A percentile compares a stretch with the other conserved stretches of the same genome.
phyloP scores from a whole-genome alignment of 495 filamentous ascomycete genomes.

The Aspergillus kassunensis region DNA sequence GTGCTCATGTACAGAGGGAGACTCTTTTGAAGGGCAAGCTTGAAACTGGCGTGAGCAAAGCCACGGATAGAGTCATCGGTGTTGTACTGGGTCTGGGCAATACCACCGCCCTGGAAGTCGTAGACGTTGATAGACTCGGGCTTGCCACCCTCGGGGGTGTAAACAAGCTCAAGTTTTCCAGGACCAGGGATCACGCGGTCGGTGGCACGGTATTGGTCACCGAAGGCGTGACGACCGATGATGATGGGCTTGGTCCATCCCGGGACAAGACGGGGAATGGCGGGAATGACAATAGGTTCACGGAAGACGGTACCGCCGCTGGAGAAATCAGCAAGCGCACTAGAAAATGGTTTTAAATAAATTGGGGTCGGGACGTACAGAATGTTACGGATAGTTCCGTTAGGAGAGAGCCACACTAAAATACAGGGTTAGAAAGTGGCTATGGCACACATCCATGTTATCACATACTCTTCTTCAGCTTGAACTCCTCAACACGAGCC shows the following conservation, averaged over 20 bases:
- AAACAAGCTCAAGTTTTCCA: constrained; percentile 90
- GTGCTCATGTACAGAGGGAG: constrained; percentile 97
- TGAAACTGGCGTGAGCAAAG: constrained; percentile 94
- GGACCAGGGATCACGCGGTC: constrained; percentile 76
- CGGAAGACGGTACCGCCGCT: constrained; percentile 94
- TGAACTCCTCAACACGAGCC: constrained; percentile 93
- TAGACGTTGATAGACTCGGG: constrained; percentile 85
- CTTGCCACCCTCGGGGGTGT: constrained; percentile 77
- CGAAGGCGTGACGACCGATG: constrained; percentile 97
- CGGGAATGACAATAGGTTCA: constrained; percentile 93
- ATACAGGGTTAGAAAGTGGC: constrained; percentile 16
- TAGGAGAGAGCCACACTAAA: constrained; percentile 94
- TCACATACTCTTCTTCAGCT: constrained; percentile 88
- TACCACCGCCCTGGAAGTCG: constrained; percentile 83
- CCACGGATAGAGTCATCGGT: constrained; percentile 90
- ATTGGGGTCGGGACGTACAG: constrained; percentile 43
- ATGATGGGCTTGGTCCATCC: constrained; percentile 99
- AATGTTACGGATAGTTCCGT: constrained; percentile 94
- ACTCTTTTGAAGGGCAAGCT: constrained; percentile 80
- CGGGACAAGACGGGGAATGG: constrained; percentile 85
- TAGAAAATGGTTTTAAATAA: not conserved
- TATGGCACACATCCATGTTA: not conserved
- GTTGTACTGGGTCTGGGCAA: constrained; percentile 95
- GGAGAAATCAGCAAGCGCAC: constrained; percentile 9
- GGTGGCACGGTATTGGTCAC: constrained; percentile 96